These are phyloP conservation scores for Pyrrhoderma noxium DNA, from an alignment of 1,284 basidiomycete genomes.

Conservation along the genomic window DNA sequence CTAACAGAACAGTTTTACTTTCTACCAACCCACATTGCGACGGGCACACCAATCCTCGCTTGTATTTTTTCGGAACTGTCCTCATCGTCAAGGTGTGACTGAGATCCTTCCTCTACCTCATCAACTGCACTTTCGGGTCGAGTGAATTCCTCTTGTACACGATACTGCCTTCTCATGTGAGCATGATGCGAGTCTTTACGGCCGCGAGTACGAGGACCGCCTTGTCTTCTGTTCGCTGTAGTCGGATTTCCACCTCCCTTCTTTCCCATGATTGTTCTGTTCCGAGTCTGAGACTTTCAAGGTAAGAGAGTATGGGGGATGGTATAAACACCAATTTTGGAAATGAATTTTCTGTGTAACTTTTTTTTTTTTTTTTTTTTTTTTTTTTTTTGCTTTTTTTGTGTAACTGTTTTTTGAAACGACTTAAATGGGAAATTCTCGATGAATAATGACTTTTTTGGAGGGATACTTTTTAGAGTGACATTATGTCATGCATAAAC, in stretches of 20 bases:
- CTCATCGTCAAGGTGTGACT: conserved; percentile 25
- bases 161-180: conserved; percentile 23
- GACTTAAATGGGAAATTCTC: no score
- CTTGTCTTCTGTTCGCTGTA: conserved; percentile 18
- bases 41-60: conserved; percentile 51
- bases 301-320: no score
- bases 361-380: no score
- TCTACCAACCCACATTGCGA: conserved; percentile 82
- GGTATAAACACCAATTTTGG: no score
- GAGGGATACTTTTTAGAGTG: no score
- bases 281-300: no score
- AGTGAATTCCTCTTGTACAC: conserved; percentile 21
- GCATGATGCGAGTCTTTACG: conserved; percentile 24
- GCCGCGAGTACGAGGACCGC: conserved; percentile 24
- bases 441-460: no score
- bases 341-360: no score
- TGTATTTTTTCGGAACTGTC: conserved; percentile 30
- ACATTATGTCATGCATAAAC: no score
- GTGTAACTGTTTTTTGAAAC: no score
- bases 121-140: conserved; percentile 48
- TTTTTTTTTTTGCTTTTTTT: no score
- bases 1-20: no score
- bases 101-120: conserved; percentile 29
- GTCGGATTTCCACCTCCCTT: conserved; percentile 29
- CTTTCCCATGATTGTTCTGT: conserved; percentile 33